Evolutionary conservation across 2,329 filamentous ascomycete genomes (phyloP), one percentile per base, ranked within the genome.

Genomic region (Aspergillus pseudoterreus): DNA sequence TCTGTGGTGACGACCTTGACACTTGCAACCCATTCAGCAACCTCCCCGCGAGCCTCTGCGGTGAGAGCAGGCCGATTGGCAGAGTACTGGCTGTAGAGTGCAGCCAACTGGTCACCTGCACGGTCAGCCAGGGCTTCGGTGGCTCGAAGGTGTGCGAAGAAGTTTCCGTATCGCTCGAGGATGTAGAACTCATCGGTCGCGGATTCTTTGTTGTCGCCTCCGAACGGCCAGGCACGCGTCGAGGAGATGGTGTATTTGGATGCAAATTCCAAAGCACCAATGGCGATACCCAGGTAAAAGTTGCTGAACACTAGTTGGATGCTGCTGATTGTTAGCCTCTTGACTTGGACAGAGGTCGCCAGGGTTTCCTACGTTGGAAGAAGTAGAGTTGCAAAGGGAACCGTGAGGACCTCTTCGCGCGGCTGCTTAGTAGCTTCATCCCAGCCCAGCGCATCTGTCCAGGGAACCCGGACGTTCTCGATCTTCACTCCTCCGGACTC

Each of bases 291-390:
- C 1, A 86, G 70, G 62, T 86, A 85, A 61, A 86, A 83, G 63
- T 86, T 86, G 61, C 75, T 76, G 66, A 86, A 86, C n/a, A 84
- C 79, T 0, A 86, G 75, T 62, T 86, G 83, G 52, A 86, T 84
- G 0, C 75, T 30, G 11, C 11, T 17, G 15, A 38, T 38, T 38
- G 35, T 38, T 17, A 38, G 35, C 35, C n/a, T 38, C 5, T 4
- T n/a, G 35, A 15, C 35, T 38, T 17, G 5, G 14, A 17, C 8
- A 24, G 8, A n/a, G 6, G 12, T 15, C 14, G 8, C 14, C 32
- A 21, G 47, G 22, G 17, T 22, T 4, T 58, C 73, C 58, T 61
- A 78, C 75, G 80, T 82, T 0, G 83, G 83, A 0, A 86, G 73
- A 6, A 86, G 71, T n/a, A 86, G 63, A 3, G 74, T 77, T 0